Evolutionary conservation across 768 basidiomycete species (phyloP), one percentile per base, ranked within the genome.

Genomic region (Amyloporia xantha): DNA sequence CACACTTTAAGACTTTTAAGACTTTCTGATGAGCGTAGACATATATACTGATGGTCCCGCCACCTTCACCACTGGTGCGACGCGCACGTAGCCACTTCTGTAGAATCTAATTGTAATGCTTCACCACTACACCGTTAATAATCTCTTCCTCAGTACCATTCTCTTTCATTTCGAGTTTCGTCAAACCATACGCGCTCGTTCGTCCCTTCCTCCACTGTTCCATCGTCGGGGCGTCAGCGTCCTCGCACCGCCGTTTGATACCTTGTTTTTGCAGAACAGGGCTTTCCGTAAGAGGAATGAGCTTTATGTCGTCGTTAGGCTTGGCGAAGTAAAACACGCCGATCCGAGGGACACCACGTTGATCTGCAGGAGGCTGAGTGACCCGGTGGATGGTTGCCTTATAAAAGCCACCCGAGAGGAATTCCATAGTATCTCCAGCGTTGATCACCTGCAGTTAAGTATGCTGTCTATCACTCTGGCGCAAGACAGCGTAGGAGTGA

Each of bases 341-440:
- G n/a, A 69, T 62, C 13, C 68, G 66, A 21, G 52, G 55, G 56
- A 61, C 58, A 3, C 58, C 57, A 1, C 59, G 62, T 51, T 69
- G 67, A 45, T 67, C 66, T 6, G 41, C 27, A 1, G 67, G 67
- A 10, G 68, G 68, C 27, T 66, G 66, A 17, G 65, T 46, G 33
- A 69, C 68, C 24, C 68, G 65, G 49, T 68, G 68, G 28, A 69
- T 61, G 42, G n/a, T n/a, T n/a, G n/a, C n/a, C n/a, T n/a, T n/a
- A n/a, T n/a, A n/a, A n/a, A n/a, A n/a, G n/a, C n/a, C n/a, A n/a
- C n/a, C n/a, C n/a, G n/a, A n/a, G n/a, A n/a, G n/a, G n/a, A n/a
- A n/a, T n/a, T n/a, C n/a, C n/a, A n/a, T n/a, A n/a, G n/a, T n/a
- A n/a, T n/a, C n/a, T n/a, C n/a, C n/a, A n/a, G n/a, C n/a, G n/a